phyloP scores from a whole-genome alignment of 176 grass and related monocot genomes.

The Musa schizocarpa region DNA sequence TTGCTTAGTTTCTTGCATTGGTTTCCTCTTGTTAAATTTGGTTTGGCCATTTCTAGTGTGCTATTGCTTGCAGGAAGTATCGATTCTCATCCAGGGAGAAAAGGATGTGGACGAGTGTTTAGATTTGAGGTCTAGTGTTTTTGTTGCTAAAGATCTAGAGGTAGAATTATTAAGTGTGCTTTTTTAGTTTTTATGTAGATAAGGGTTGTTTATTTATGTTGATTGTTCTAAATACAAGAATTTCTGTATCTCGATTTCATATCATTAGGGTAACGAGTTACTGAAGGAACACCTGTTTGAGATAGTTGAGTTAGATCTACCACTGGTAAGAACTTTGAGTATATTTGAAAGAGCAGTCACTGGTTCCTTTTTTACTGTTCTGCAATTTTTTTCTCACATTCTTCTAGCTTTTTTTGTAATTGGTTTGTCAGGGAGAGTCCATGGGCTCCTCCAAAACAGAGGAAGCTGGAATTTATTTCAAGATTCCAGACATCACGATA shows the following conservation, averaged over 20 bases:
- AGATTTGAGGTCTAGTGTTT: slow-evolving; percentile 20
- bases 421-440: slow-evolving; percentile 34
- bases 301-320: slow-evolving; percentile 55
- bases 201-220: background rate
- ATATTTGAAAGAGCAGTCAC: slow-evolving; percentile 1
- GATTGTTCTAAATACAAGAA: background rate
- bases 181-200: background rate
- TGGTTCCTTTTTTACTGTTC: background rate
- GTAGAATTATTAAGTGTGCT: slow-evolving; percentile 9
- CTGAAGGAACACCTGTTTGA: slow-evolving; percentile 54
- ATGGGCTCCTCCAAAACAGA: slow-evolving; percentile 26
- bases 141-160: slow-evolving; percentile 25
- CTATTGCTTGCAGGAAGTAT: slow-evolving; percentile 19
- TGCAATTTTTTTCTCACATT: slow-evolving; percentile 9
- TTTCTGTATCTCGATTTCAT: slow-evolving; percentile 19
- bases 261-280: slow-evolving; percentile 35
- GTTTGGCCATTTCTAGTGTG: background rate
- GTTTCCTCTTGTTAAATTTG: background rate
- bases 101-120: slow-evolving; percentile 18
- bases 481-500: slow-evolving; percentile 33
- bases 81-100: slow-evolving; percentile 23
- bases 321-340: slow-evolving; percentile 35
- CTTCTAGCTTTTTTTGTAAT: slow-evolving; percentile 14
- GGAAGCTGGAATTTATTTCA: slow-evolving; percentile 26
- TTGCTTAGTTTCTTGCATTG: background rate